Conservation (phyloP, 257 asterid species). For the Phtheirospermum japonicum region DNA sequence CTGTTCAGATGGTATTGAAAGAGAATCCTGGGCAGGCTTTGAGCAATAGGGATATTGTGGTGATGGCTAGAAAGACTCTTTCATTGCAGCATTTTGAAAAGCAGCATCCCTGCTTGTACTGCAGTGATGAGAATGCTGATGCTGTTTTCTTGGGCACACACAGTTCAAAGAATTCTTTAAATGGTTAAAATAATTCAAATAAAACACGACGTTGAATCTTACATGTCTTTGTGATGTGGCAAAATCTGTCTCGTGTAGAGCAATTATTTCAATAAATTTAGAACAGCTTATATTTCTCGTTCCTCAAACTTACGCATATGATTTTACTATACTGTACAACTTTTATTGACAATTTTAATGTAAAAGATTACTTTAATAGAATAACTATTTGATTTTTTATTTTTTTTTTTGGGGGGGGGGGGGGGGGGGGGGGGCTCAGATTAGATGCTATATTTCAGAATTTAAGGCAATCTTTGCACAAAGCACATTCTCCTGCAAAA, state of each 20-base stretch:
- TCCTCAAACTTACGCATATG: no score
- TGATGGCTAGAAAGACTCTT: constrained; percentile 52
- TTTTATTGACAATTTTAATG: neutral
- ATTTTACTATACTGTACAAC: neutral
- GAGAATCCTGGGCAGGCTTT: constrained; percentile 42
- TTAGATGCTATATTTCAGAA: no score
- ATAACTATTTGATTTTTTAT: no score
- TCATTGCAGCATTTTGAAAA: constrained; percentile 37
- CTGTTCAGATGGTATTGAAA: constrained; percentile 54
- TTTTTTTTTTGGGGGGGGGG: no score
- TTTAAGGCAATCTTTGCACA: no score
- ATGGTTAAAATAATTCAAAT: no score
- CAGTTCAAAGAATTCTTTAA: neutral
- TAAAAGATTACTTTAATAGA: no score
- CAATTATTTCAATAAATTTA: neutral
- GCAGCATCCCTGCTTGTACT: constrained; percentile 81
- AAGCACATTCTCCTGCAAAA: no score
- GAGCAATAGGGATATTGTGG: constrained; percentile 55
- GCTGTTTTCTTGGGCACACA: constrained; percentile 45
- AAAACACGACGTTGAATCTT: no score
- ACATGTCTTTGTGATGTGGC: no score
- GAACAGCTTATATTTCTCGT: neutral
- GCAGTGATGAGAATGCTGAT: constrained; percentile 62
- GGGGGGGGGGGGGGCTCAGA: no score
- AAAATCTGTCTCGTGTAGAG: neutral